Evolutionary conservation across 257 asterid genomes (phyloP).

Genomic region (Mitragyna speciosa): DNA sequence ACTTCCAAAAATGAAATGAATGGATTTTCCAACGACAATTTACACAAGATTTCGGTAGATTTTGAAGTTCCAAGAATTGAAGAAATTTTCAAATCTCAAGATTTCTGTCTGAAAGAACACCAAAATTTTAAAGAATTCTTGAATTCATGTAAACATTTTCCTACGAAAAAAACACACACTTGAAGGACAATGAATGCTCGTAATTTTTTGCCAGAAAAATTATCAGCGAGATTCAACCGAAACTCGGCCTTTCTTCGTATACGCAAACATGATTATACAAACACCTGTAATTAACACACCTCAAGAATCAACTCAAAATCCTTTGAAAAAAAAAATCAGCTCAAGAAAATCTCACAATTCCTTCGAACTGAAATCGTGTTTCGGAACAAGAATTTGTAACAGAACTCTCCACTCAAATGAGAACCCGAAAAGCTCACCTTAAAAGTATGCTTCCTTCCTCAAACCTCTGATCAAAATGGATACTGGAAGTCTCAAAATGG

Average conservation of each 20-base stretch:
- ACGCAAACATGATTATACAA: background rate
- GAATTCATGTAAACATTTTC: background rate
- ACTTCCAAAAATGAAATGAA: background rate
- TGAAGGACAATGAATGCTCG: background rate
- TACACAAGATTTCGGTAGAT: no score
- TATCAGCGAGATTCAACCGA: background rate
- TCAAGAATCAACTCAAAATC: background rate
- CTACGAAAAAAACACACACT: background rate
- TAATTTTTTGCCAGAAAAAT: background rate
- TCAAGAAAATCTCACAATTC: background rate
- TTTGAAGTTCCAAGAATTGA: no score
- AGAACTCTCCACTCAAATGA: background rate
- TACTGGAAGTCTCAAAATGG: no score
- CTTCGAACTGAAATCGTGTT: background rate
- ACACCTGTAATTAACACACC: conserved; percentile 1
- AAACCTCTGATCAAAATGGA: background rate
- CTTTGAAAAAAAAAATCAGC: background rate
- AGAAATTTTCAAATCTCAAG: background rate
- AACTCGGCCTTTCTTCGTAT: background rate
- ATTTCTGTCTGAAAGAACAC: no score
- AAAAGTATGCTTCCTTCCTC: background rate
- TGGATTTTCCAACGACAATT: background rate
- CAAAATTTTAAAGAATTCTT: background rate
- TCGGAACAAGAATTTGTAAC: background rate
- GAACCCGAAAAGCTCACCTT: conserved; percentile 17